Percentiles rank a stretch among this genome's conserved stretches.
Evolutionary conservation across 495 filamentous ascomycete genomes (phyloP).

Genomic region (Bacidia gigantensis): DNA sequence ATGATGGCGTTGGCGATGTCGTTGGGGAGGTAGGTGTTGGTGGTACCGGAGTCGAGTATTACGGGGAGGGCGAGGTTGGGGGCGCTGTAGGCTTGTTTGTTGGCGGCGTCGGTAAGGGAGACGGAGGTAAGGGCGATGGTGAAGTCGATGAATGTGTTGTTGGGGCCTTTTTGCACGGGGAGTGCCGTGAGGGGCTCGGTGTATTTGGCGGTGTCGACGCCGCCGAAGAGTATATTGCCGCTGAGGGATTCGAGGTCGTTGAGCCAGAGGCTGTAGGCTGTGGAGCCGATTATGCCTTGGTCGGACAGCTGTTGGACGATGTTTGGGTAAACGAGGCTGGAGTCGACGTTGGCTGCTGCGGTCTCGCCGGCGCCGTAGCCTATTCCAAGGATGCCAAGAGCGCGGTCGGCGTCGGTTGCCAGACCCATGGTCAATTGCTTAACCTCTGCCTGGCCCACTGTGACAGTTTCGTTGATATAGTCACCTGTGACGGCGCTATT

Average conservation of each 20-base stretch:
- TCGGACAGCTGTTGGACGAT: constrained; percentile 49
- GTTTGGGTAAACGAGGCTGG: constrained; percentile 48
- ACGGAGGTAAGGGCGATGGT: constrained; percentile 60
- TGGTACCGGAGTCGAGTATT: constrained; percentile 67
- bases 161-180: constrained; percentile 43
- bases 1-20: constrained; percentile 45
- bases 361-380: constrained; percentile 65
- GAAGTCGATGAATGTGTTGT: constrained; percentile 48
- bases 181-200: constrained; percentile 51
- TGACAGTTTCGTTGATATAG: constrained; percentile 63
- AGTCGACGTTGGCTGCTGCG: constrained; percentile 38
- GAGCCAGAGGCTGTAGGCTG: constrained; percentile 76
- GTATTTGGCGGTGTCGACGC: constrained; percentile 68
- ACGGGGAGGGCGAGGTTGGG: constrained; percentile 46
- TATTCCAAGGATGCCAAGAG: constrained; percentile 71
- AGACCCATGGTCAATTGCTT: constrained; percentile 30
- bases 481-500: constrained; percentile 56
- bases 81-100: constrained; percentile 28
- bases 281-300: constrained; percentile 51
- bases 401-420: constrained; percentile 2
- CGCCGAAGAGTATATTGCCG: constrained; percentile 79
- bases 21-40: constrained; percentile 61
- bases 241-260: constrained; percentile 58
- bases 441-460: constrained; percentile 44
- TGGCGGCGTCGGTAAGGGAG: constrained; percentile 33